Evolutionary conservation across 2,329 filamentous ascomycete species (phyloP), one percentile per base, ranked within the genome.

Genomic region (Alternaria brassicicola): DNA sequence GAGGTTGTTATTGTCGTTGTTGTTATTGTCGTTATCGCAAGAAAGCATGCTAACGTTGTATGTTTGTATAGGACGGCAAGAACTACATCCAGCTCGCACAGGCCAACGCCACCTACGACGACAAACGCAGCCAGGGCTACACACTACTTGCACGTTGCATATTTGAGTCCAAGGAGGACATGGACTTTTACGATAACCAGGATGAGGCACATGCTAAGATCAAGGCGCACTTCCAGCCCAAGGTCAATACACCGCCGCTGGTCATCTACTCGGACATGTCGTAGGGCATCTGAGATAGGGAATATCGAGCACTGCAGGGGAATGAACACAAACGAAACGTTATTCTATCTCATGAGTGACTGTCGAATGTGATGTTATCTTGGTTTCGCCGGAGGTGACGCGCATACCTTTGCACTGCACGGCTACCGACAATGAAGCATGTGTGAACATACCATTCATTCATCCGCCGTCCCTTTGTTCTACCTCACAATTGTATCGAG

Each of bases 11-110:
- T 43, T 33, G 26, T 33, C 31, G 25, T 51, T 35, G 31, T n/a
- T 23, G 36, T 26, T 19, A 15, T 19, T 33, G 23, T 19, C 17
- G 43, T 47, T 47, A 35, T 47, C 30, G 43, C 30, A 43, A 30
- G 28, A 30, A 55, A 41, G 46, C 46, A 57, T 30, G 51, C 64
- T 65, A 47, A 64, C 62, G 28, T 46, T 26, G 39, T 35, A 12
- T 28, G 10, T 51, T 23, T 33, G 23, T 48, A 10, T 30, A 92
- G 89, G 84, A 90, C 67, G 89, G 88, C 61, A 87, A 89, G 72
- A 87, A 87, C 1, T 92, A 92, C 74, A 89, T 92, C 64, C 76
- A 87, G 42, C 81, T 82, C 56, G 79, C 86, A 8, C 79, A 76
- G n/a, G 87, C 84, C 13, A 84, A 84, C 30, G 75, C 79, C 21